Evolutionary conservation across 1,284 basidiomycete species (phyloP).

Genomic region (Rhodotorula mucilaginosa): DNA sequence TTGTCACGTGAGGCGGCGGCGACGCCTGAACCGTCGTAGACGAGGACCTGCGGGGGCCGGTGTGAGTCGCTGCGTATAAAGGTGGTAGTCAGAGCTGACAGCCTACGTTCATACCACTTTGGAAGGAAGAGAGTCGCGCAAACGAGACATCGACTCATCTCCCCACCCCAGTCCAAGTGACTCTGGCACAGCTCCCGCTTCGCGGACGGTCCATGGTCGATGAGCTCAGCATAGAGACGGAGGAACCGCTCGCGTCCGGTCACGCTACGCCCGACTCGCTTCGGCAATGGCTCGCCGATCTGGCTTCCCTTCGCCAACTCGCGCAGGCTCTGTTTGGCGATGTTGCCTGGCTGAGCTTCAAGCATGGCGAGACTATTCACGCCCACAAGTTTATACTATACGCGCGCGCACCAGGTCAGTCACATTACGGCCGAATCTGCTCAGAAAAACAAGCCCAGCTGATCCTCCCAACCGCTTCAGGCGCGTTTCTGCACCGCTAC

Average conservation of each 20-base stretch:
- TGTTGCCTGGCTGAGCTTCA: slow-evolving; percentile 67
- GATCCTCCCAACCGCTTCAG: slow-evolving; percentile 3
- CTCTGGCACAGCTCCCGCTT: not conserved
- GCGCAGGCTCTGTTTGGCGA: slow-evolving; percentile 86
- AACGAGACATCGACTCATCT: too few species aligned
- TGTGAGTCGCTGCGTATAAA: not conserved
- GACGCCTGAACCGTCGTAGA: slow-evolving; percentile 72
- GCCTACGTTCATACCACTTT: too few species aligned
- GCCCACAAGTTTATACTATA: slow-evolving; percentile 94
- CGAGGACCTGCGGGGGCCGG: slow-evolving; percentile 57
- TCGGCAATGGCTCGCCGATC: slow-evolving; percentile 67
- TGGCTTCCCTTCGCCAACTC: slow-evolving; percentile 68
- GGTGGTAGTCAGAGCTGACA: too few species aligned
- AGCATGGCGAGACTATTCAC: slow-evolving; percentile 60
- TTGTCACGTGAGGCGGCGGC: slow-evolving; percentile 60
- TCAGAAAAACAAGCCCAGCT: not conserved
- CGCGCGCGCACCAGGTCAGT: slow-evolving; percentile 64
- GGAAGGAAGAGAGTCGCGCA: too few species aligned
- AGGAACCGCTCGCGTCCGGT: not conserved
- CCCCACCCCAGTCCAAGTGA: too few species aligned
- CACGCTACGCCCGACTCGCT: slow-evolving; percentile 1
- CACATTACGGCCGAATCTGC: not conserved
- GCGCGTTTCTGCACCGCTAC: slow-evolving; percentile 39
- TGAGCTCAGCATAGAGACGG: too few species aligned
- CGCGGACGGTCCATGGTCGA: not conserved